Base-by-base conservation (phyloP, 352 stramenopile species). In the Phytophthora sp. region DNA sequence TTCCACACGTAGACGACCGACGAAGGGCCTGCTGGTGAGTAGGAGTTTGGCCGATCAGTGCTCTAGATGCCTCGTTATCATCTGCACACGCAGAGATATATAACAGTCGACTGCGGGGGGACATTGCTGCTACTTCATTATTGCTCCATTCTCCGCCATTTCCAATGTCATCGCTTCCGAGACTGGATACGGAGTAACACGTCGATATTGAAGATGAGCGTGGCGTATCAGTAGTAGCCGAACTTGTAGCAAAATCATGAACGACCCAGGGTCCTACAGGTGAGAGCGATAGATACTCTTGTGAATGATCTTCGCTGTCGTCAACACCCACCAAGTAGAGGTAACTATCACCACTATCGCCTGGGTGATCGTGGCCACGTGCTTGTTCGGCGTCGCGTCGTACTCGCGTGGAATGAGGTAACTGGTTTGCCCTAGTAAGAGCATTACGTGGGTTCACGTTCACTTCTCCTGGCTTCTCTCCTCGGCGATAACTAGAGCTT, bases 101-200 rank as follows among this genome's bases (percentile, higher is more conserved):
- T 6, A 91, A 54, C n/a, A 91, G 54, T 0, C 79, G 77, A 32
- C 73, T 87, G 24, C 82, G 79, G 38, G 82, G 82, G 0, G 82
- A 91, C 24, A 85, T 57, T n/a, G 68, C 52, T 4, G 72, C 54
- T 4, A 81, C 24, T 1, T 69, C 54, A 9, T 4, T 43, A 20
- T 23, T 37, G 30, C 28, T 56, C 44, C 34, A 58, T 5, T 50
- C 62, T 18, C 10, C 39, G 41, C 77, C 28, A 62, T 66, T 34
- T 61, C n/a, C 54, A 67, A 10, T 8, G 45, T 73, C 17, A 69
- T 64, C 26, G 20, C 60, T 64, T 24, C 55, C 39, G 17, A 71
- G 59, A 49, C 43, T 67, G 27, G 69, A 73, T 0, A 60, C 8
- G 7, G 65, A 69, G 37, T 55, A 63, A 9, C 57, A 65, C 1